A percentile compares a stretch with the other conserved stretches of the same genome.
Evolutionary conservation across 2,329 filamentous ascomycete species (phyloP).

Genomic region (Sclerotinia spermophila): DNA sequence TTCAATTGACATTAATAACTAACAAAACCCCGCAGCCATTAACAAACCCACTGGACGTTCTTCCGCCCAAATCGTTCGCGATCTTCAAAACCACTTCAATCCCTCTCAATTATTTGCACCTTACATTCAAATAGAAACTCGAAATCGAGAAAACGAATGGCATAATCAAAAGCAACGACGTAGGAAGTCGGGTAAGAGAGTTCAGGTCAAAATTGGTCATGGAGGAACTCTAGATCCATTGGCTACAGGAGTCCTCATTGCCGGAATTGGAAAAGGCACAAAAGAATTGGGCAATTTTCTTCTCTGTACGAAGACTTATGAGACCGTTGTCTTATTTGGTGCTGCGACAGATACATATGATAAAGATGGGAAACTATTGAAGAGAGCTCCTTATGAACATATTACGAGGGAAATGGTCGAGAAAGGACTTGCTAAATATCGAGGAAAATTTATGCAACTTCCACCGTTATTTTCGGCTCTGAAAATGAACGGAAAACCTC

Average conservation of each 20-base stretch:
- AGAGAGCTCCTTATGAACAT: constrained; percentile 70
- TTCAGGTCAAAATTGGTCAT: constrained; percentile 90
- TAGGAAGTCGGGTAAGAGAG: constrained; percentile 50
- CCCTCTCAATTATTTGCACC: constrained; percentile 75
- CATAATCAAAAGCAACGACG: constrained; percentile 55
- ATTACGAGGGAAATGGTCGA: constrained; percentile 77
- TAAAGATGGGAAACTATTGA: constrained; percentile 75
- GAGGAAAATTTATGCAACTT: constrained; percentile 81
- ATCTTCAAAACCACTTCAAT: constrained; percentile 81
- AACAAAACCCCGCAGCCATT: constrained; percentile 59
- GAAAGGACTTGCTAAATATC: constrained; percentile 68
- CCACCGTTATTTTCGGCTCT: constrained; percentile 91
- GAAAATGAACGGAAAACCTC: constrained; percentile 86
- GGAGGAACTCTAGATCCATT: constrained; percentile 93
- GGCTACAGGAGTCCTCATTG: constrained; percentile 86
- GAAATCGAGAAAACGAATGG: constrained; percentile 53
- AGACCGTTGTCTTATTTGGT: constrained; percentile 84
- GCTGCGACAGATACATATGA: constrained; percentile 93
- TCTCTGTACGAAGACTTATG: constrained; percentile 88
- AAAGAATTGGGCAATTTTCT: constrained; percentile 78
- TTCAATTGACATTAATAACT: constrained; percentile 9
- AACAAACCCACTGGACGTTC: constrained; percentile 86
- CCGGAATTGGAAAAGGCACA: constrained; percentile 83
- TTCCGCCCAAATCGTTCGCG: constrained; percentile 86
- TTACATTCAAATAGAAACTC: constrained; percentile 63